Conservation (phyloP, 495 filamentous ascomycete species). For the Penicillium soppii region DNA sequence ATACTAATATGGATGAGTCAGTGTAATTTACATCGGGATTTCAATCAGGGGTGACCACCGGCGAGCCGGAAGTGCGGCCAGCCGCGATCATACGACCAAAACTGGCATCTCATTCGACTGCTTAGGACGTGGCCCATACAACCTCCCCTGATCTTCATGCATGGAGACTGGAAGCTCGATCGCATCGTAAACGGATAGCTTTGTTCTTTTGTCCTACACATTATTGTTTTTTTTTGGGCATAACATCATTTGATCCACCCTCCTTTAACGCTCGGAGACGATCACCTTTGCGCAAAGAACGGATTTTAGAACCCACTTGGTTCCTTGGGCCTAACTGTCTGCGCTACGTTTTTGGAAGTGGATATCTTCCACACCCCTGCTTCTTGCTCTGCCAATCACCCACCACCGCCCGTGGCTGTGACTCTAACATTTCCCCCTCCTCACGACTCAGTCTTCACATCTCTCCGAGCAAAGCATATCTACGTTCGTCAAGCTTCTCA, state of each 20-base stretch:
- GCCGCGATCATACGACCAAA: conserved; percentile 46
- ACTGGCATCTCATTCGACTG: conserved; percentile 3
- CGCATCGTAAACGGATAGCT: conserved; percentile 3
- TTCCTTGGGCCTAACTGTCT: conserved; percentile 13
- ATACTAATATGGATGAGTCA: neutral
- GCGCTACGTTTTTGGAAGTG: conserved; percentile 16
- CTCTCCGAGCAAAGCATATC: neutral
- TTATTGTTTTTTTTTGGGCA: neutral
- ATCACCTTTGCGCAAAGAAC: conserved; percentile 16
- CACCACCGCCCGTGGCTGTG: conserved; percentile 10
- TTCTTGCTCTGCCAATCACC: conserved; percentile 11
- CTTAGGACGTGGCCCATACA: neutral
- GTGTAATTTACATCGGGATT: conserved; percentile 8
- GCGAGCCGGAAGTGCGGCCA: conserved; percentile 35
- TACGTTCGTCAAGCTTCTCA: neutral
- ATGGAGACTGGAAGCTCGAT: conserved; percentile 1
- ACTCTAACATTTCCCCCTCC: conserved; percentile 19
- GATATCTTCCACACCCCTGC: conserved; percentile 18
- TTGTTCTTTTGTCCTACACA: neutral
- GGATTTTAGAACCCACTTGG: conserved; percentile 20
- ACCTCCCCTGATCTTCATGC: conserved; percentile 9
- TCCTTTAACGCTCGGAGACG: conserved; percentile 8
- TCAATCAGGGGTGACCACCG: conserved; percentile 10
- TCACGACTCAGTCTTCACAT: conserved; percentile 10
- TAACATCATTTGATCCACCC: conserved; percentile 17